Base-by-base conservation (phyloP, 768 basidiomycete genomes). In the Dioszegia hungarica region DNA sequence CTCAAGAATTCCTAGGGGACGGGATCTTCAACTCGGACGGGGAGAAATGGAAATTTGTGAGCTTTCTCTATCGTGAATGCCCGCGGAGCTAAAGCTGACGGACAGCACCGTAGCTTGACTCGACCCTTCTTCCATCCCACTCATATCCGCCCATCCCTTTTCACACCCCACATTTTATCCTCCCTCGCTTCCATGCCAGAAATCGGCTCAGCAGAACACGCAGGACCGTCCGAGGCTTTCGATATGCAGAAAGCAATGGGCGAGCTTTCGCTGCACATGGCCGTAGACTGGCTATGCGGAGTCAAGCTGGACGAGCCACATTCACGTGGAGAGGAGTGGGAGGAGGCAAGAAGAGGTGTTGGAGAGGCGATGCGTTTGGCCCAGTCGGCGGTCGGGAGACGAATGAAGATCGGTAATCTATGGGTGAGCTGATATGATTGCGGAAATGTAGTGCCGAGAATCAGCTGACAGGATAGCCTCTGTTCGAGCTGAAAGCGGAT, bases 11-110 rank as follows among this genome's bases (percentile, higher is more conserved):
- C 40, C 59, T 75, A 8, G 76, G 75, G 1, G 68, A 70, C 50
- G 76, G 76, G 8, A 76, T 77, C 14, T 77, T 77, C 64, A 70
- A 67, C 20, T 59, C 68, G 1, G 74, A 77, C 60, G 72, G 73
- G 3, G 63, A 64, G 2, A 48, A 38, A 34, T 72, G 69, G 64
- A 73, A 62, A 53, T 68, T 67, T 47, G 74, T 72, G 22, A 24
- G 64, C 70, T 51, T 14, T 14, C 19, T 15, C 14, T 19, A 38
- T 17, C 10, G 34, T n/a, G n/a, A n/a, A n/a, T n/a, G n/a, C n/a
- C n/a, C n/a, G n/a, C n/a, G n/a, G n/a, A n/a, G n/a, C n/a, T n/a
- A n/a, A n/a, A n/a, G n/a, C 19, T 27, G 22, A 31, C 14, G 19
- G 4, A 19, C 44, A 73, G 70, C 75, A 75, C 40, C 68, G 74